phyloP scores from a whole-genome alignment of 805 yeast genomes.

The Ogataea glucozyma region DNA sequence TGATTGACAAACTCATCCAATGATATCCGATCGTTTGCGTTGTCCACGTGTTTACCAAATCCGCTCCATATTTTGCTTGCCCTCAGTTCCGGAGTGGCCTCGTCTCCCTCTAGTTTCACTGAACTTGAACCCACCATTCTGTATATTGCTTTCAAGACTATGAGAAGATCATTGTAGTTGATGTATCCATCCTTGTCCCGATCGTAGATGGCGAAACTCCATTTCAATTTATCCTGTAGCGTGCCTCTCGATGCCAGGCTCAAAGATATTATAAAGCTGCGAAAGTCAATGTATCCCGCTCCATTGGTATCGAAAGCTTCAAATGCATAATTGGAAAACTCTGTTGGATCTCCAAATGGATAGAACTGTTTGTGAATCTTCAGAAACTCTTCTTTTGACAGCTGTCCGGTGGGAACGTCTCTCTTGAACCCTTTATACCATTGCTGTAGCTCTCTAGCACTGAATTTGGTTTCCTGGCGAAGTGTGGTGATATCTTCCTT shows the following conservation, averaged over 20 bases:
- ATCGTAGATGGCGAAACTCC: conserved; percentile 92
- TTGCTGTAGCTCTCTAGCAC: conserved; percentile 91
- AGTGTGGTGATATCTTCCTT: conserved; percentile 85
- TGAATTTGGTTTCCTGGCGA: conserved; percentile 85
- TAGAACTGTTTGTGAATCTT: conserved; percentile 94
- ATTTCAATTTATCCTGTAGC: conserved; percentile 76
- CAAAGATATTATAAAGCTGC: conserved; percentile 86
- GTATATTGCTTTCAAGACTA: conserved; percentile 80
- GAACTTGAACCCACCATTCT: conserved; percentile 89
- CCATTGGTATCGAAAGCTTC: conserved; percentile 83
- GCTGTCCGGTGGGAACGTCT: conserved; percentile 90
- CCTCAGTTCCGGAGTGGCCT: conserved; percentile 86
- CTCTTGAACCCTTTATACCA: conserved; percentile 97
- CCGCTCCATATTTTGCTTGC: conserved; percentile 71
- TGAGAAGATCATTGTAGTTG: conserved; percentile 73
- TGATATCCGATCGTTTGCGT: conserved; percentile 69
- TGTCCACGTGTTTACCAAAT: conserved; percentile 55
- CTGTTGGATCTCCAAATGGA: conserved; percentile 97
- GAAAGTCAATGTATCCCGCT: conserved; percentile 82
- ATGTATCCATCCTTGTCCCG: conserved; percentile 76
- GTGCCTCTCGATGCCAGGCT: conserved; percentile 87
- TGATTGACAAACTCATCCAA: conserved; percentile 83
- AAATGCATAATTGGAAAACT: conserved; percentile 85
- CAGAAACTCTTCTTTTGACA: conserved; percentile 82
- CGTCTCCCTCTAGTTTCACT: conserved; percentile 87